Base-by-base conservation (phyloP, 2,329 filamentous ascomycete species). In the Hawksworthiomyces lignivorus region DNA sequence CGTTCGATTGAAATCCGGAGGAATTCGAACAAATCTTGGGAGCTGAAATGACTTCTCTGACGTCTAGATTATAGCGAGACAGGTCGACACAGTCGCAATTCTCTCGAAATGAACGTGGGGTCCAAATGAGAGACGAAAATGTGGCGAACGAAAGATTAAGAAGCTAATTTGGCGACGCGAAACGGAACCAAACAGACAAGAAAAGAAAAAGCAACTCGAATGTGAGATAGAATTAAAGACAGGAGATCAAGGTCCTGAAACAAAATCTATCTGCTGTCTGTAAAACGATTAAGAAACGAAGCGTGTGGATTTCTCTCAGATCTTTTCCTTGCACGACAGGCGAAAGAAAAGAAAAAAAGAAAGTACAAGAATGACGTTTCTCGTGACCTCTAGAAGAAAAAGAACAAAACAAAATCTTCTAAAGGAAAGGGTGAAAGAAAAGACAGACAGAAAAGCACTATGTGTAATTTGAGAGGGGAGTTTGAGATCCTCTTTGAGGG, bases 351-450 rank as follows among this genome's bases (percentile, higher is more conserved):
- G 36, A 40, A 43, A 45, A 31, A 30, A 28, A 39, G 24, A 12
- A 33, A 22, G 22, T 18, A 15, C 30, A 43, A 33, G 51, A 51
- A 52, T 51, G 53, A 51, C 45, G 48, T 55, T 53, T 59, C 55
- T 61, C 59, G 59, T 52, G 58, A 63, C 56, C 66, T 67, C 60
- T 60, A 54, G 56, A 65, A 65, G 56, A 62, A 59, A 57, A 57
- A 57, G 54, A 52, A 52, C 61, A 59, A 58, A 58, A 56, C 53
- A 51, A 52, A 57, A 55, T 62, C 64, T 68, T 69, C 62, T 57
- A 62, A 66, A 68, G 62, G 58, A 59, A 63, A 54, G 63, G 59
- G 52, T 57, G 58, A 62, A 62, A 47, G 43, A 47, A 59, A 57
- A 56, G 50, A 52, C 52, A 53, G 53, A 61, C 53, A 48, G 45